Conservation (phyloP, 306 rosid species). For the Arachis hypogaea region DNA sequence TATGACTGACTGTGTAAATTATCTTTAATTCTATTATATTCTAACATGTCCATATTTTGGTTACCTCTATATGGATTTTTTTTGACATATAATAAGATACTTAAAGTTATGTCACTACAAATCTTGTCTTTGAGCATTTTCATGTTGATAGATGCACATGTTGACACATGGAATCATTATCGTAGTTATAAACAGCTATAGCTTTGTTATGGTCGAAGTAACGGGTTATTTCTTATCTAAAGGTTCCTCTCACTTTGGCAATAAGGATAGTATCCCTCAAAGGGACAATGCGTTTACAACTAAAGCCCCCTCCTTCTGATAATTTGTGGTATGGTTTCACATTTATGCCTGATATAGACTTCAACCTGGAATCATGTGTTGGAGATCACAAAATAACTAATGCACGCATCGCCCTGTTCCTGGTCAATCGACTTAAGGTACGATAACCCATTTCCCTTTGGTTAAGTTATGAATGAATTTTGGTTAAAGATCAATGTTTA, state of each 20-base stretch:
- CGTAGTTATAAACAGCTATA: conserved; percentile 31
- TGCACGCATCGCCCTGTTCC: conserved; percentile 65
- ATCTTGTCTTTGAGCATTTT: conserved; percentile 21
- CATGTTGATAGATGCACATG: conserved; percentile 14
- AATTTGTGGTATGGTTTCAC: conserved; percentile 90
- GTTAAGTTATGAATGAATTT: conserved; percentile 21
- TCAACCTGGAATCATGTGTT: conserved; percentile 75
- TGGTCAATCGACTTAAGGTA: conserved; percentile 85
- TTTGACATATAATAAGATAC: conserved; percentile 10
- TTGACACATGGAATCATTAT: background rate
- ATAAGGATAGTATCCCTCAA: conserved; percentile 77
- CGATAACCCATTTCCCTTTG: conserved; percentile 34
- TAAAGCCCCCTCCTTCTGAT: conserved; percentile 98
- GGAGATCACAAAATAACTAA: conserved; percentile 86
- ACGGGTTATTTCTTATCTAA: conserved; percentile 42
- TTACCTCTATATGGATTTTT: background rate
- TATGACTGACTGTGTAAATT: background rate
- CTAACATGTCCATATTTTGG: background rate
- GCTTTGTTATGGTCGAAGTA: conserved; percentile 35
- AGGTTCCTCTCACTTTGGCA: conserved; percentile 87
- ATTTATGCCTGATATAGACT: conserved; percentile 84
- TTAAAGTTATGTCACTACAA: conserved; percentile 7
- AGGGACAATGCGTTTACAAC: conserved; percentile 83
- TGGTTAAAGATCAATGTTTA: background rate
- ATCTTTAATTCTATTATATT: background rate